A percentile compares a stretch with the other conserved stretches of the same genome.
Evolutionary conservation across 495 filamentous ascomycete species (phyloP).

Genomic region (Daldinia bambusicola): DNA sequence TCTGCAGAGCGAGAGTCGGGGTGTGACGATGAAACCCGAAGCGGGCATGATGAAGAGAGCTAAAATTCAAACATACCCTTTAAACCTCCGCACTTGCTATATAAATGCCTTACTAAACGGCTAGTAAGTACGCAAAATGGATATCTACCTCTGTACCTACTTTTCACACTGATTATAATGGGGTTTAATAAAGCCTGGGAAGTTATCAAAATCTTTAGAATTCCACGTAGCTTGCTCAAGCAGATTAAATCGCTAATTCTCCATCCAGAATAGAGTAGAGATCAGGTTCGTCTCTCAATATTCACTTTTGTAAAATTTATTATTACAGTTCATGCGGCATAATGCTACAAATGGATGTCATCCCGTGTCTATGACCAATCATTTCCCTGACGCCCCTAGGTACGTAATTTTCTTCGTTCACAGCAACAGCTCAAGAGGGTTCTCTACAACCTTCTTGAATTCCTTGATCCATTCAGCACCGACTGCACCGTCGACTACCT

Average conservation of each 20-base stretch:
- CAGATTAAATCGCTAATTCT: neutral
- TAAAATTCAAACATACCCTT: constrained; percentile 15
- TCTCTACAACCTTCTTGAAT: constrained; percentile 97
- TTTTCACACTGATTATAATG: neutral
- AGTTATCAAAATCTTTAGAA: neutral
- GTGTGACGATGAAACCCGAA: constrained; percentile 10
- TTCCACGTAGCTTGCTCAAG: neutral
- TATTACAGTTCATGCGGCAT: constrained; percentile 50
- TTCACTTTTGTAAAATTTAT: constrained; percentile 39
- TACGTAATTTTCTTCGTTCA: constrained; percentile 55
- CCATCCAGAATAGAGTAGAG: neutral
- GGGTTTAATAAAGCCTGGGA: too few species aligned
- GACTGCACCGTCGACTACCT: constrained; percentile 87
- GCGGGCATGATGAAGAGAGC: constrained; percentile 21
- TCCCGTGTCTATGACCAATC: constrained; percentile 49
- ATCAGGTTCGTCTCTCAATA: constrained; percentile 2
- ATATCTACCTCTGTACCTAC: too few species aligned
- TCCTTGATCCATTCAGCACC: constrained; percentile 97
- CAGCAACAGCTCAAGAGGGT: constrained; percentile 92
- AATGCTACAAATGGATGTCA: constrained; percentile 48
- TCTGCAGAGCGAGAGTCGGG: constrained; percentile 16
- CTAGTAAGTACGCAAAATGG: neutral
- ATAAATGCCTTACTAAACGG: constrained; percentile 1
- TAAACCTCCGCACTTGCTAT: neutral
- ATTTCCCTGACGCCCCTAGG: constrained; percentile 48